Evolutionary conservation across 1,139 yeast species (phyloP).

Genomic region (Candida sp.): DNA sequence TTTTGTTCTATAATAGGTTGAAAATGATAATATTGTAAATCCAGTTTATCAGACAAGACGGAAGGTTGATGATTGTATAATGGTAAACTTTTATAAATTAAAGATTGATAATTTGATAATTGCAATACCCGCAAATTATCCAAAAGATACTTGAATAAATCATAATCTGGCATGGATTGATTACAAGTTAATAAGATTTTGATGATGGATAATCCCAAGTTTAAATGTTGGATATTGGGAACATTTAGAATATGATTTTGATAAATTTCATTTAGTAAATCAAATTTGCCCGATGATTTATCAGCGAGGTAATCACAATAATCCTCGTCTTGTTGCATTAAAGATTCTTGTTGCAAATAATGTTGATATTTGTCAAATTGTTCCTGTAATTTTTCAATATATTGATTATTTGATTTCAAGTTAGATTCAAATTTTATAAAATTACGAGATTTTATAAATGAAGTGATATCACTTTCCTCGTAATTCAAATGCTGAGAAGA

Average conservation of each 20-base stretch:
- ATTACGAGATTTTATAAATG: constrained; percentile 11
- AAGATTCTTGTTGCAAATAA: constrained; percentile 3
- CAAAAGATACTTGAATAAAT: constrained; percentile 22
- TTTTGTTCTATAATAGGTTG: constrained; percentile 17
- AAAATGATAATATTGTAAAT: constrained; percentile 18
- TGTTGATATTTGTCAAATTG: constrained; percentile 15
- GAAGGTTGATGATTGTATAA: constrained; percentile 18
- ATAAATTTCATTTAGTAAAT: constrained; percentile 1
- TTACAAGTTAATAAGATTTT: constrained; percentile 14
- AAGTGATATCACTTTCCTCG: constrained; percentile 22
- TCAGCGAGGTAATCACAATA: neutral
- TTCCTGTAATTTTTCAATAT: constrained; percentile 13
- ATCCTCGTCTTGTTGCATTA: neutral
- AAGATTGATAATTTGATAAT: constrained; percentile 23
- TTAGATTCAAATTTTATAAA: constrained; percentile 16
- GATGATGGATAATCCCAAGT: constrained; percentile 17
- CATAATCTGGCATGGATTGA: constrained; percentile 20
- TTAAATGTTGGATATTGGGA: constrained; percentile 15
- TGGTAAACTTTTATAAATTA: constrained; percentile 24
- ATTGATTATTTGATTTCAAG: constrained; percentile 15
- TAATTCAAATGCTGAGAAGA: constrained; percentile 33
- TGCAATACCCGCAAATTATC: constrained; percentile 20
- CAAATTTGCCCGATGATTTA: neutral
- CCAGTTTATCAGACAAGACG: constrained; percentile 14
- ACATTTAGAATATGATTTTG: neutral